Base-by-base conservation (phyloP, 2,329 filamentous ascomycete species). In the Paecilomyces formosus region DNA sequence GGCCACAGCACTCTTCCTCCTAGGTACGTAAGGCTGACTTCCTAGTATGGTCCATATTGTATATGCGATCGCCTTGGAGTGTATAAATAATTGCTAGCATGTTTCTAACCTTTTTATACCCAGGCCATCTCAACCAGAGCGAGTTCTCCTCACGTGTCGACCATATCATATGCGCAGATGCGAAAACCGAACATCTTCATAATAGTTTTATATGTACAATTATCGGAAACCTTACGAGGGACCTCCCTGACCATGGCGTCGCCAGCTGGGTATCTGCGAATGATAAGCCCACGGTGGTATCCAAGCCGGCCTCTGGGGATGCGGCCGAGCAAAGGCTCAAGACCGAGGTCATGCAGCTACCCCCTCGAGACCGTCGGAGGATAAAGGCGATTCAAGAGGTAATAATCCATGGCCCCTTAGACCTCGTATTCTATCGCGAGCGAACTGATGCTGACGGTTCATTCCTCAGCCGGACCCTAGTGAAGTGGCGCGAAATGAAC, bases 221-320 rank as follows among this genome's bases (percentile, higher is more conserved):
- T 54, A 81, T 82, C 62, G 81, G 78, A 22, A 88, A 88, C 65
- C 76, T 81, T 22, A 77, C 75, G 60, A 80, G 84, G 66, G 85
- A 88, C 66, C 74, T 82, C 31, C 85, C 85, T 1, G 82, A 85
- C 57, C 80, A 84, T 59, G 83, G 84, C 51, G 82, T 86, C 59
- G 85, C 85, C 61, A 81, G 78, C 65, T 88, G 83, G 83, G 85
- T 88, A 54, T 82, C 82, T 45, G 83, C 84, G 33, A 85, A 83
- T 61, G 79, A 81, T 68, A 81, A 81, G 65, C 76, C 78, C 15
- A 76, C 75, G 9, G 69, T 76, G 56, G 71, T 79, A 39, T 77
- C 76, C 11, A 81, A 81, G 65, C 79, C 80, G 13, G 75, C 78
- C 33, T 79, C 80, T 21, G 83, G 82, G 54, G 84, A 87, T 75